Base-by-base conservation (phyloP, 2,329 filamentous ascomycete genomes). In the Hymenotorrendiella dingleyae region DNA sequence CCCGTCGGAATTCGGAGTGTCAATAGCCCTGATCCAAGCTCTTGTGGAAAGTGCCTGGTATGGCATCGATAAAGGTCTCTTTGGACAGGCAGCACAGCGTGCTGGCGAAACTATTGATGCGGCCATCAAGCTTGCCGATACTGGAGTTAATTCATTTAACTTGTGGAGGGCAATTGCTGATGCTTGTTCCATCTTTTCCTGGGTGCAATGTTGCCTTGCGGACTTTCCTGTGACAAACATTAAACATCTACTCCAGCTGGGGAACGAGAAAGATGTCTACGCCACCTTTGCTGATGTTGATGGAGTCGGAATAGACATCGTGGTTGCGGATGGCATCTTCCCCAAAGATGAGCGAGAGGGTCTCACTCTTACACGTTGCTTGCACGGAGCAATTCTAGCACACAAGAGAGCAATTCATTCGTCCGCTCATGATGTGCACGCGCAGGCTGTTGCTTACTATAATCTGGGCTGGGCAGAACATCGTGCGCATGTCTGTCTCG, bases 381-480 rank as follows among this genome's bases (percentile, higher is more conserved):
- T 94, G 0, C 76, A 86, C 47, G 79, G 84, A 11, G 78, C 84
- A 0, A 86, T 97, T 21, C 68, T 97, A 14, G 85, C 87, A 5
- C 86, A 94, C 62, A 98, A 97, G 62, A 78, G 86, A 50, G 89
- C 89, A 6, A 81, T 97, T 11, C 69, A 84, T 53, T 76, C 81
- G 28, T 84, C 83, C 12, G 69, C 80, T 1, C 70, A 81, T 45
- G 90, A 98, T 58, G 62, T 78, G 6, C 86, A 96, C 61, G 90
- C 91, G 3, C 90, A 94, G 64, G 87, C 93, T 1, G 86, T 97
- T n/a, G 87, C 90, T 0, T 93, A 91, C 74, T 98, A 95, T 65
- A 98, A 98, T 57, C 71, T 98, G 14, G 93, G 93, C 30, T 97
- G 90, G 86, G 86, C 87, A 1, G 93, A 98, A 62, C 80, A 93